Conservation (phyloP, 352 stramenopile genomes). For the Phytopythium ostracodes region DNA sequence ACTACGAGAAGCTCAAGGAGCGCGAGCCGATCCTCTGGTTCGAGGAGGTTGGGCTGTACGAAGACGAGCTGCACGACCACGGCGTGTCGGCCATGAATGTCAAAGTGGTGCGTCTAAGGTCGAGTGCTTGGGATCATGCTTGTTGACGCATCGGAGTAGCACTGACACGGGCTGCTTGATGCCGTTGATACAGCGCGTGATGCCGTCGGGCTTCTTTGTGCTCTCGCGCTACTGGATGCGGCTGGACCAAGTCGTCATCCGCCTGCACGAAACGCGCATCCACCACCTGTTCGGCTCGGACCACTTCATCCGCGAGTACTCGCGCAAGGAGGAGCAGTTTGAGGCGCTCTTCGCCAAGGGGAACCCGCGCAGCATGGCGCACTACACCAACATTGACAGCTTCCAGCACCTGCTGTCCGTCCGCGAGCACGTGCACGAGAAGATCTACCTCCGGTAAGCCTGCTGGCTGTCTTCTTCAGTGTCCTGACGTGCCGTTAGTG, state of each 20-base stretch:
- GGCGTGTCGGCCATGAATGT: constrained; percentile 74
- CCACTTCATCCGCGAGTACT: constrained; percentile 78
- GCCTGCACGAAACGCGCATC: constrained; percentile 78
- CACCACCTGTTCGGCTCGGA: constrained; percentile 76
- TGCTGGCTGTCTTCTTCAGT: background rate
- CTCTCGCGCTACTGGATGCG: constrained; percentile 82
- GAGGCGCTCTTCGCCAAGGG: constrained; percentile 61
- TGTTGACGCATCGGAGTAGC: background rate
- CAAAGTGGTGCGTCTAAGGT: constrained; percentile 71
- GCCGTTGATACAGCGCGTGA: constrained; percentile 50
- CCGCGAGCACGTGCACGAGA: constrained; percentile 55
- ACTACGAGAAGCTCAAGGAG: constrained; percentile 78
- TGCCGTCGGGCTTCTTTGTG: constrained; percentile 81
- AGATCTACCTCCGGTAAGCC: constrained; percentile 50
- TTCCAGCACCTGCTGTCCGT: constrained; percentile 73
- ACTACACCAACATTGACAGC: constrained; percentile 83
- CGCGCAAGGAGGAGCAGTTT: constrained; percentile 71
- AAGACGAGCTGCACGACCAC: constrained; percentile 84
- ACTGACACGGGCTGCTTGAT: background rate
- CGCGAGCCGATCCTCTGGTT: constrained; percentile 83
- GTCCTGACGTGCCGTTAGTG: background rate
- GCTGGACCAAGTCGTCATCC: constrained; percentile 73
- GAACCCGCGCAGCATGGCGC: constrained; percentile 66
- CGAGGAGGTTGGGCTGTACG: constrained; percentile 73
- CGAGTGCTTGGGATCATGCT: background rate